Evolutionary conservation across 805 yeast genomes (phyloP), one percentile per base, ranked within the genome.

Genomic region (Candida nemodendra): DNA sequence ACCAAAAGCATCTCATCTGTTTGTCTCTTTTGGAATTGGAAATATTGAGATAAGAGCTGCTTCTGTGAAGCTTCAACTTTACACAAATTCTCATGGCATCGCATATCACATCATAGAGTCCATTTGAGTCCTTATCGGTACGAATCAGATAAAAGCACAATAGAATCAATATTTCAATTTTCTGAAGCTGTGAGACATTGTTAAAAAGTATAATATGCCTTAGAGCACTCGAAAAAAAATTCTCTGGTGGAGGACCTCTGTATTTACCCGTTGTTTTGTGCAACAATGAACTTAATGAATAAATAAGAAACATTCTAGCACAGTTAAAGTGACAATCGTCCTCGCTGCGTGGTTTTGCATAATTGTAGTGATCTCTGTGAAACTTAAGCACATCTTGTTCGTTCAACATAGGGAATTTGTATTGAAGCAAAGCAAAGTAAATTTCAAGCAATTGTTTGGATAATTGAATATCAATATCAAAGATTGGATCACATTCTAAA

Each of bases 1-100:
- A 75, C 85, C 85, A 80, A 62, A 81, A 80, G 13, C 76, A 59
- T 45, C 84, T 66, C 58, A 77, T 56, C 50, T 67, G 70, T 36
- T 66, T 64, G 44, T 71, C 68, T 36, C 46, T 48, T 15, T 47
- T 34, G 21, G 50, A 49, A 17, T 46, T 21, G 12, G 57, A 26
- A 18, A 62, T 51, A 22, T 55, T 55, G 27, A 50, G 39, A 47
- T 71, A 71, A 2, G 68, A 47, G 28, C 49, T 52, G 11, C 60
- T 49, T 44, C 62, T 66, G 48, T 72, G 68, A 23, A 72, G 49
- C 11, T 57, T 53, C 28, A 68, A 40, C 22, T 47, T 38, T n/a
- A 61, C 55, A 48, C 76, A 74, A 9, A 74, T 56, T 15, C 60
- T 55, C 69, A 77, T 66, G 5, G 80, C 72, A 50, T 78, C 81